These are phyloP conservation scores for Apiosordaria backusii DNA, from an alignment of 495 filamentous ascomycete species.

Conservation along the genomic window DNA sequence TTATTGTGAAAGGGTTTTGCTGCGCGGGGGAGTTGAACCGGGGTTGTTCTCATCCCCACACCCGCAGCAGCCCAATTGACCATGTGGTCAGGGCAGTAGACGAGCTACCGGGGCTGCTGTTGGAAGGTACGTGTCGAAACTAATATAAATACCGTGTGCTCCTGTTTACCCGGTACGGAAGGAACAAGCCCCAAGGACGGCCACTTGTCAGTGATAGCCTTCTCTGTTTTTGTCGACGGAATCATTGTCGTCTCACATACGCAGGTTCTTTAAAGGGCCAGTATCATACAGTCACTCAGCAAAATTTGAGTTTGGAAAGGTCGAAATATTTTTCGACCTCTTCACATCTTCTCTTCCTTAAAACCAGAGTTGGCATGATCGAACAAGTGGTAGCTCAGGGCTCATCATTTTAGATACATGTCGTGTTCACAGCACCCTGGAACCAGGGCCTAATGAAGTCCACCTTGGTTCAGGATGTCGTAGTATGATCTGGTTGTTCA, in stretches of 20 bases:
- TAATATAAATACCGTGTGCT: neutral
- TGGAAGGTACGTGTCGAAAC: neutral
- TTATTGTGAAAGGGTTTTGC: neutral
- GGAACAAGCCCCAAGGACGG: neutral
- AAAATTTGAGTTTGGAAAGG: no score
- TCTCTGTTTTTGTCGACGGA: neutral
- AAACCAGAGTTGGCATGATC: no score
- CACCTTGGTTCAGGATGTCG: neutral
- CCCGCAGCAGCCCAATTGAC: neutral
- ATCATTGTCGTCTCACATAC: neutral
- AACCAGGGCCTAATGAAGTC: neutral
- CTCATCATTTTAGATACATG: no score
- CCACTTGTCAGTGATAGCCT: neutral
- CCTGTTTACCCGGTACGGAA: neutral
- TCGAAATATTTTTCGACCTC: no score
- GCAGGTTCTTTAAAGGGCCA: neutral
- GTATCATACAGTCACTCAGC: neutral
- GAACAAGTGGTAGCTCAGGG: no score
- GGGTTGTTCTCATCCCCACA: neutral
- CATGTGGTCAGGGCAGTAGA: neutral
- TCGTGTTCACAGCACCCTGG: no score
- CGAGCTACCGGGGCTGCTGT: neutral
- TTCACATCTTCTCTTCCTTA: no score
- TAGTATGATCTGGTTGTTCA: neutral
- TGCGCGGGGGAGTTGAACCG: neutral